Evolutionary conservation across 208 protist species (phyloP).

Genomic region (Zelonia costaricensis): DNA sequence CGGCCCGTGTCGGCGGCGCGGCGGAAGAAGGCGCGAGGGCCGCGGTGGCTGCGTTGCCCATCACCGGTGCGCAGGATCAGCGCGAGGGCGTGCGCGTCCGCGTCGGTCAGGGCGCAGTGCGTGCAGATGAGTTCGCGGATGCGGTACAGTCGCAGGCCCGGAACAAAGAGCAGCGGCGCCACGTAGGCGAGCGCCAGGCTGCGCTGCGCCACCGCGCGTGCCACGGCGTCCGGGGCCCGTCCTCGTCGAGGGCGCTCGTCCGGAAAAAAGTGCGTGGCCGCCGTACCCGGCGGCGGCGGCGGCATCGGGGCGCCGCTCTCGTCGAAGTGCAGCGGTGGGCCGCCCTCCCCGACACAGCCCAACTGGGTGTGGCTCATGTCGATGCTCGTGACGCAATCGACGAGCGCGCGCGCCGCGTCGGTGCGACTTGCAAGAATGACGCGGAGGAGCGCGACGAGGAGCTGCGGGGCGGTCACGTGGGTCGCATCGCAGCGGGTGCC

Average conservation of each 20-base stretch:
- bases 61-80: slow-evolving; percentile 30
- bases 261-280: slow-evolving; percentile 40
- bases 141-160: slow-evolving; percentile 31
- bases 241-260: slow-evolving; percentile 28
- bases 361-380: slow-evolving; percentile 52
- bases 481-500: slow-evolving; percentile 40
- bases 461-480: slow-evolving; percentile 19
- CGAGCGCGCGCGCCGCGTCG: slow-evolving; percentile 5
- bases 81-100: slow-evolving; percentile 57
- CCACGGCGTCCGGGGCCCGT: slow-evolving; percentile 9
- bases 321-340: slow-evolving; percentile 40
- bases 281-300: not conserved
- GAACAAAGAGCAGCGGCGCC: slow-evolving; percentile 52
- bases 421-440: slow-evolving; percentile 26
- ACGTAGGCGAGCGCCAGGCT: slow-evolving; percentile 48
- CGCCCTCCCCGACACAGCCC: slow-evolving; percentile 29
- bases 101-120: slow-evolving; percentile 49
- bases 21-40: slow-evolving; percentile 1
- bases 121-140: slow-evolving; percentile 34
- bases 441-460: slow-evolving; percentile 32
- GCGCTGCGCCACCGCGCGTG: slow-evolving; percentile 28
- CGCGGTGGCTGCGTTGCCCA: not conserved
- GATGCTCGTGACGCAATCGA: slow-evolving; percentile 39
- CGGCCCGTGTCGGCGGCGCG: not conserved
- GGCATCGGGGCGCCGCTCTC: slow-evolving; percentile 10